Percentiles rank a stretch among this genome's conserved stretches.
Evolutionary conservation across 2,329 filamentous ascomycete genomes (phyloP).

Genomic region (Didymosphaeria variabile): DNA sequence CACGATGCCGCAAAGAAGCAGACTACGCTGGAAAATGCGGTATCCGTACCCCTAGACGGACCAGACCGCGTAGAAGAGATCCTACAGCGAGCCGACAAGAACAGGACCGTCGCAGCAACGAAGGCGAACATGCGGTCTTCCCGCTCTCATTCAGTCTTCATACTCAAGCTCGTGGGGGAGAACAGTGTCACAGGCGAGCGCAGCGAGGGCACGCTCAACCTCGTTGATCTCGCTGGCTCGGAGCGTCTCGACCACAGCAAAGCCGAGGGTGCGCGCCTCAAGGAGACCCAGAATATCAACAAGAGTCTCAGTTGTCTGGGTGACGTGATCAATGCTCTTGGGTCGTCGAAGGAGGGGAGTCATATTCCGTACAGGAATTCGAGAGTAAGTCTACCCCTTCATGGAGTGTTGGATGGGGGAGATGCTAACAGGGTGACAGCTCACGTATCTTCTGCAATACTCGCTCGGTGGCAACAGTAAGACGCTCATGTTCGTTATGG

Average conservation of each 20-base stretch:
- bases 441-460: conserved; percentile 94
- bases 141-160: conserved; percentile 95
- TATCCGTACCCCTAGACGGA: conserved; percentile 78
- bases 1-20: conserved; percentile 85
- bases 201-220: conserved; percentile 91
- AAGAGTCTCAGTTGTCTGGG: conserved; percentile 90
- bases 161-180: conserved; percentile 73
- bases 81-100: conserved; percentile 80
- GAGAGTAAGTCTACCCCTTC: conserved; percentile 67
- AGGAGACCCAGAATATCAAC: conserved; percentile 98
- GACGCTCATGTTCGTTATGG: conserved; percentile 99
- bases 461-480: conserved; percentile 95
- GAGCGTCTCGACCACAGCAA: conserved; percentile 89
- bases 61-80: conserved; percentile 82
- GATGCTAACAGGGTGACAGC: conserved; percentile 51
- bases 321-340: conserved; percentile 94
- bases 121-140: conserved; percentile 96
- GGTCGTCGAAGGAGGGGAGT: conserved; percentile 75
- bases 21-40: conserved; percentile 83
- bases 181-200: conserved; percentile 81
- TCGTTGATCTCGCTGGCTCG: conserved; percentile 94
- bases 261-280: conserved; percentile 84
- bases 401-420: background rate
- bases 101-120: conserved; percentile 93
- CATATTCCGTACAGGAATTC: conserved; percentile 96